phyloP scores from a whole-genome alignment of 345 rosid species.

The Murraya koenigii region DNA sequence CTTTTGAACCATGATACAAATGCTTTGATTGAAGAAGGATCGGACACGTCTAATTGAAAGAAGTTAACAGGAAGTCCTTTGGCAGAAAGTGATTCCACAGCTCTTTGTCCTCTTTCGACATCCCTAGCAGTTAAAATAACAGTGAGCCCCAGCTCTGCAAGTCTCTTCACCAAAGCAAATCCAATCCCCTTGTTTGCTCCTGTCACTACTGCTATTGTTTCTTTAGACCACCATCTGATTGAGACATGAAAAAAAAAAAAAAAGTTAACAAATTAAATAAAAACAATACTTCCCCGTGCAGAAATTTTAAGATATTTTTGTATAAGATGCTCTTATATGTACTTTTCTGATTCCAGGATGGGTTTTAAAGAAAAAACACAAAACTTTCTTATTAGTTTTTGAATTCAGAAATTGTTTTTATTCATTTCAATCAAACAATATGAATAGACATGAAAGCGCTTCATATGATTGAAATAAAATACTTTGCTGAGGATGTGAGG shows the following conservation, averaged over 20 bases:
- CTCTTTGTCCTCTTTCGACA: conserved; percentile 44
- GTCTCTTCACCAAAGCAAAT: conserved; percentile 60
- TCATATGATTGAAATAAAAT: not conserved
- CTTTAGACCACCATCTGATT: conserved; percentile 72
- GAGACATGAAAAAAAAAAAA: not conserved
- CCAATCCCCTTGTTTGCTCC: conserved; percentile 95
- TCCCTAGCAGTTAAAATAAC: conserved; percentile 78
- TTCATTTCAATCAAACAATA: not conserved
- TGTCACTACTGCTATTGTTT: conserved; percentile 70
- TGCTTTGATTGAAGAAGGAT: conserved; percentile 49
- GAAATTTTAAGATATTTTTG: not conserved
- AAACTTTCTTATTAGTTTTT: no score
- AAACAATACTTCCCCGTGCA: not conserved
- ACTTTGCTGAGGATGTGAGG: conserved; percentile 1
- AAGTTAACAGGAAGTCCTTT: conserved; percentile 49
- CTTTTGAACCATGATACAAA: conserved; percentile 51
- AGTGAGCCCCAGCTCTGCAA: conserved; percentile 60
- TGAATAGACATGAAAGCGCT: not conserved
- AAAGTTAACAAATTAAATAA: not conserved
- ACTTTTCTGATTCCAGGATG: not conserved
- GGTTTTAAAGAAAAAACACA: no score
- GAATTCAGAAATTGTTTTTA: not conserved
- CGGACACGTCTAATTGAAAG: conserved; percentile 57
- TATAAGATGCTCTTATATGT: not conserved
- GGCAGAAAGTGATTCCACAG: conserved; percentile 43